Conservation (phyloP, 257 asterid species). For the Agastache rugosa region DNA sequence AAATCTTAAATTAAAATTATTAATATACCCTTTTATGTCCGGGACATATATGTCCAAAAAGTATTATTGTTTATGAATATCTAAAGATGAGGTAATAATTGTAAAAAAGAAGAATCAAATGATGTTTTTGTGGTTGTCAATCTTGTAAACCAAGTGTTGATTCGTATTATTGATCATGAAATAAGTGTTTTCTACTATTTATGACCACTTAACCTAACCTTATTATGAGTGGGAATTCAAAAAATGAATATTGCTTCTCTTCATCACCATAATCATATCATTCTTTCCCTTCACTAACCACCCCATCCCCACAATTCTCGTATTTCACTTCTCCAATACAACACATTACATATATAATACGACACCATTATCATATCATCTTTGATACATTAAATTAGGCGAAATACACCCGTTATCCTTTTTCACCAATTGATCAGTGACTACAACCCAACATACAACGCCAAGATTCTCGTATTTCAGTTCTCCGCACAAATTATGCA, state of each 20-base stretch:
- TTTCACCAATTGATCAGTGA: not conserved
- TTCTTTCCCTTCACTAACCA: constrained; percentile 15
- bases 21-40: too few species aligned
- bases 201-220: constrained; percentile 47
- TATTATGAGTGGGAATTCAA: constrained; percentile 32
- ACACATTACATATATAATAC: not conserved
- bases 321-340: not conserved
- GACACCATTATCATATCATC: not conserved
- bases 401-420: not conserved
- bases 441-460: not conserved
- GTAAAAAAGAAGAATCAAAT: not conserved
- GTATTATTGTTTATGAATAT: constrained; percentile 11
- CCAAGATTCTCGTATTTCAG: too few species aligned
- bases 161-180: constrained; percentile 5
- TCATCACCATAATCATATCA: constrained; percentile 32
- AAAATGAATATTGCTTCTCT: constrained; percentile 20
- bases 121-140: constrained; percentile 13
- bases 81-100: not conserved
- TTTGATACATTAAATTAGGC: too few species aligned
- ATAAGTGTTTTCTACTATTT: constrained; percentile 27
- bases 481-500: too few species aligned
- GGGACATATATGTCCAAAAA: too few species aligned
- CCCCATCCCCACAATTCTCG: not conserved
- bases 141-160: constrained; percentile 39
- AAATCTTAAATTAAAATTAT: too few species aligned